Percentiles rank a stretch among this genome's conserved stretches.
Conservation (phyloP, 116 monocot genomes). For the Phalaenopsis hybrid region DNA sequence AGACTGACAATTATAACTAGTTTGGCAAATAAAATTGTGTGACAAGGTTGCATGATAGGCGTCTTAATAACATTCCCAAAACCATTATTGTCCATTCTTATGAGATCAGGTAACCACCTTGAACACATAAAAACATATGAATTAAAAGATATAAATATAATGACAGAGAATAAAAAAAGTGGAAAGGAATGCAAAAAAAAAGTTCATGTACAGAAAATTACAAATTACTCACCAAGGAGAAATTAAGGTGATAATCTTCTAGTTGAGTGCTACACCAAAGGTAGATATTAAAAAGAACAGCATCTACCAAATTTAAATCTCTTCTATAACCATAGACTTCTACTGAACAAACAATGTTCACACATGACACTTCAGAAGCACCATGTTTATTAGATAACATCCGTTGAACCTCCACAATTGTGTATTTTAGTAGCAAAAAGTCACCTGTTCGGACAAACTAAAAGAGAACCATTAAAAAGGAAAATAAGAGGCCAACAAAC, state of each 20-base stretch:
- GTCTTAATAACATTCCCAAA: not conserved
- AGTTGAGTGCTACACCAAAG: constrained; percentile 49
- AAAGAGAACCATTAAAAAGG: constrained; percentile 17
- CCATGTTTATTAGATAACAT: constrained; percentile 18
- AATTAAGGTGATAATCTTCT: constrained; percentile 64
- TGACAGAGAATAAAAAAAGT: not conserved
- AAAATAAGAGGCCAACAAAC: constrained; percentile 7
- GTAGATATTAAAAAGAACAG: constrained; percentile 40
- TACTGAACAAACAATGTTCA: constrained; percentile 44
- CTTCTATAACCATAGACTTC: constrained; percentile 24
- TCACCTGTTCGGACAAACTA: constrained; percentile 63
- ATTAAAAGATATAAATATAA: not conserved
- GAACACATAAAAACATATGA: not conserved
- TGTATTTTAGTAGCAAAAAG: constrained; percentile 28
- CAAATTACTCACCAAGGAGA: constrained; percentile 35
- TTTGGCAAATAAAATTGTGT: not conserved
- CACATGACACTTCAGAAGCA: constrained; percentile 27
- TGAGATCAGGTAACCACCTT: not conserved
- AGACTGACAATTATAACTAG: not conserved
- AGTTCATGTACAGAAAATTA: not conserved
- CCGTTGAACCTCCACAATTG: constrained; percentile 31
- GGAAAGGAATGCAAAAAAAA: not conserved
- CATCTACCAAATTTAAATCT: constrained; percentile 40
- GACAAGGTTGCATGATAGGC: not conserved
- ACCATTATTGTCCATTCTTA: not conserved